These are phyloP conservation scores for Elsinoe ampelina DNA, from an alignment of 2,329 filamentous ascomycete genomes.

Conservation along the genomic window DNA sequence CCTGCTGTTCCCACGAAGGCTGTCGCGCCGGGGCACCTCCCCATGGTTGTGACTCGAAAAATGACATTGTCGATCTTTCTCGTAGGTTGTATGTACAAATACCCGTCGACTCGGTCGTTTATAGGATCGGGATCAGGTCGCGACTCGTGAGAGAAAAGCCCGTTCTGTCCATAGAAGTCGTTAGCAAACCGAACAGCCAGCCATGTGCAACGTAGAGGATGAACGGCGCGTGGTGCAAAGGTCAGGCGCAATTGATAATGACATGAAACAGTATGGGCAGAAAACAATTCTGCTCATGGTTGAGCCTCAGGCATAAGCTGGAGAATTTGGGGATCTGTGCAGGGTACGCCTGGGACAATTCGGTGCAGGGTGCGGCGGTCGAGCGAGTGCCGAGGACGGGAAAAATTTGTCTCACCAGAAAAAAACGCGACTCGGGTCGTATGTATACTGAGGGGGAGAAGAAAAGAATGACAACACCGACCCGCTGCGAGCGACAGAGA, in stretches of 20 bases:
- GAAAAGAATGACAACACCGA: conserved; percentile 10
- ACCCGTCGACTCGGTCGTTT: neutral
- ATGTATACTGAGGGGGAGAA: neutral
- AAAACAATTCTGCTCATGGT: conserved; percentile 4
- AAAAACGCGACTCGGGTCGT: conserved; percentile 3
- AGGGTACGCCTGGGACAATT: neutral
- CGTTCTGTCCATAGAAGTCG: conserved; percentile 1
- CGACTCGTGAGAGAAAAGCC: neutral
- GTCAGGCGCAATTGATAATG: neutral
- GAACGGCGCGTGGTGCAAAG: neutral
- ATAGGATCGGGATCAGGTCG: neutral
- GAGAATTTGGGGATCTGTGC: conserved; percentile 1
- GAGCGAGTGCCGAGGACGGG: conserved; percentile 11
- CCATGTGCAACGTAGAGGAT: neutral
- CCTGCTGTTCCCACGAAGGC: conserved; percentile 63
- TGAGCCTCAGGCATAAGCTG: conserved; percentile 1
- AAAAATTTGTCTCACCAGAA: conserved; percentile 15
- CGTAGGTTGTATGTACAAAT: conserved; percentile 10
- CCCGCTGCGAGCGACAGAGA: conserved; percentile 7
- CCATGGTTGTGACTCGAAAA: conserved; percentile 56
- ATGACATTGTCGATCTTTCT: conserved; percentile 45
- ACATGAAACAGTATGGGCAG: neutral
- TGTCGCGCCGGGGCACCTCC: conserved; percentile 56
- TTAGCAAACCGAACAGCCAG: neutral
- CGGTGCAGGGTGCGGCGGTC: conserved; percentile 10